Evolutionary conservation across 257 asterid genomes (phyloP).

Genomic region (Ilex asprella): DNA sequence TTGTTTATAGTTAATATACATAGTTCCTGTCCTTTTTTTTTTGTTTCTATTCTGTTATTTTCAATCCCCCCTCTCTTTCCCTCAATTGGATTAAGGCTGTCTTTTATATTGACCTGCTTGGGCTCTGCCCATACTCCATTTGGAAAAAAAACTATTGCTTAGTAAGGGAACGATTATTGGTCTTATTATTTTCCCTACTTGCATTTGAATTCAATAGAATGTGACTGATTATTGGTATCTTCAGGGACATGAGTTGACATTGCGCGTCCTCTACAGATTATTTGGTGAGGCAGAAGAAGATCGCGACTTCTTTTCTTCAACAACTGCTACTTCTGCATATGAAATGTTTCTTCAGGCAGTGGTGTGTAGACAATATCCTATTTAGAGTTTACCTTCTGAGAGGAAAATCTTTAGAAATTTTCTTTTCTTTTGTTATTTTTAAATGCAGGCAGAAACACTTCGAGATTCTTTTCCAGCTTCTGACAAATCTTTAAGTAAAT

Average conservation of each 20-base stretch:
- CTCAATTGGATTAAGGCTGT: too few species aligned
- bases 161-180: not conserved
- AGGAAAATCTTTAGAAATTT: conserved; percentile 14
- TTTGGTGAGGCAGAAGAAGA: conserved; percentile 96
- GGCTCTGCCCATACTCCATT: too few species aligned
- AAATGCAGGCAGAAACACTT: conserved; percentile 79
- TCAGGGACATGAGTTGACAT: conserved; percentile 99
- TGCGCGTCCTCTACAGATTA: conserved; percentile 89
- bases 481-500: conserved; percentile 89
- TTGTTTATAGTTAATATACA: too few species aligned
- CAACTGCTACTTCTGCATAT: conserved; percentile 81
- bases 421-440: conserved; percentile 1
- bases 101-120: too few species aligned
- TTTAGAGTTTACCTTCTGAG: conserved; percentile 14
- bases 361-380: conserved; percentile 41
- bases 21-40: too few species aligned
- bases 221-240: conserved; percentile 54
- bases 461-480: conserved; percentile 89
- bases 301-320: conserved; percentile 78
- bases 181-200: conserved; percentile 4
- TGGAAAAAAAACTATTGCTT: too few species aligned
- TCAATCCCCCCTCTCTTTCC: too few species aligned
- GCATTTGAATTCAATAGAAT: conserved; percentile 12
- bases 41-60: too few species aligned
- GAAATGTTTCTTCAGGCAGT: conserved; percentile 86